A percentile compares a stretch with the other conserved stretches of the same genome.
phyloP scores from a whole-genome alignment of 2,329 filamentous ascomycete genomes.

The Hypoxylon sp. region DNA sequence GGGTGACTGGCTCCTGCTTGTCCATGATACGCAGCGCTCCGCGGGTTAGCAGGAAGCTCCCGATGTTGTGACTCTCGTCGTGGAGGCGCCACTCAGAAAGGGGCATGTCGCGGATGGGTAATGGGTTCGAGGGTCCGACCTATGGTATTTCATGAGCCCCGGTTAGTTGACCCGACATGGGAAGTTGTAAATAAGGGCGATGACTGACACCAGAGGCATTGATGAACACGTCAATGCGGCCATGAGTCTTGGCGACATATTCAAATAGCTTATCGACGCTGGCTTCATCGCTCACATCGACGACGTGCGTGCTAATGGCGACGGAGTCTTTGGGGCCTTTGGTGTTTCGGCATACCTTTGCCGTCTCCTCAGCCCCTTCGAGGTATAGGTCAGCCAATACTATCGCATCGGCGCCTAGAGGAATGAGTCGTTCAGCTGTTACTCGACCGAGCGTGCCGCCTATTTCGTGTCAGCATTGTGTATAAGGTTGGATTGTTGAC shows the following conservation, averaged over 20 bases:
- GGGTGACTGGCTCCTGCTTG: constrained; percentile 15
- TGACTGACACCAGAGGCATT: constrained; percentile 29
- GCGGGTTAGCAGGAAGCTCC: constrained; percentile 34
- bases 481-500: background rate
- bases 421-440: constrained; percentile 25
- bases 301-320: constrained; percentile 7
- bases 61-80: constrained; percentile 34
- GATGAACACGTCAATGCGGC: constrained; percentile 32
- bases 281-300: constrained; percentile 29
- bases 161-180: background rate
- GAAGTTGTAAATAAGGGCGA: background rate
- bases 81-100: constrained; percentile 34
- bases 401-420: constrained; percentile 26
- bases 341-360: constrained; percentile 19
- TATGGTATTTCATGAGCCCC: background rate
- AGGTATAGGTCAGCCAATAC: constrained; percentile 31
- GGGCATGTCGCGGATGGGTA: constrained; percentile 33
- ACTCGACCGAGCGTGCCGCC: constrained; percentile 30
- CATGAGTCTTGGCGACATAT: constrained; percentile 19
- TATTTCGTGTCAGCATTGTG: constrained; percentile 7
- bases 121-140: constrained; percentile 23
- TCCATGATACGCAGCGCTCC: constrained; percentile 34
- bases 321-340: background rate
- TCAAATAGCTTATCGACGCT: constrained; percentile 22
- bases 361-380: constrained; percentile 30